Evolutionary conservation across 495 filamentous ascomycete species (phyloP), one percentile per base, ranked within the genome.

Genomic region (Gamarada debralockiae): DNA sequence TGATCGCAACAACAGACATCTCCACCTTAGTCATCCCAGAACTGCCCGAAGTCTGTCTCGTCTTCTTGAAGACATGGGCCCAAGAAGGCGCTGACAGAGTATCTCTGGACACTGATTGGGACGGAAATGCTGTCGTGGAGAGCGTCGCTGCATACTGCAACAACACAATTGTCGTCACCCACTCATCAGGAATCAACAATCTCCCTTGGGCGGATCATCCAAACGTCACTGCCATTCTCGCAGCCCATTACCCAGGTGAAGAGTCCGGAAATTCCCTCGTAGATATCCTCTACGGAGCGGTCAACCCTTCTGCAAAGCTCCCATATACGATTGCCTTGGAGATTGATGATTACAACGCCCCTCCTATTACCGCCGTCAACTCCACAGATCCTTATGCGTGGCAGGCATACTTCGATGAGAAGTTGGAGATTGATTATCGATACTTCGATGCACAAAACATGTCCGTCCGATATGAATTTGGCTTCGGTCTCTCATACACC

Each of bases 111-210:
- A 65, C 73, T 3, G 77, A 76, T 69, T 73, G 73, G 56, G 96
- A 97, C 70, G 73, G 96, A 40, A 96, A 90, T 2, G 72, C 95
- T 0, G 74, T 97, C 29, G 83, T 97, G 66, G 76, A 83, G 61
- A 86, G 82, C 44, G 87, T 95, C 18, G 79, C 89, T 3, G 73
- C 79, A 21, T 61, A 77, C 56, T 93, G 86, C 73, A 83, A 87
- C 71, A 95, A 95, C 76, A 96, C 92, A 17, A 82, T 97, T 44
- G 87, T 97, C n/a, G 78, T 97, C 51, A 86, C 97, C 56, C 92
- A 97, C 68, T 85, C 87, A 6, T 78, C 84, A 10, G 89, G 89
- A 5, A 87, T 96, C 14, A 70, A 95, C 0, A 63, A 95, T 20
- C 77, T 82, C 24, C 76, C 87, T 24, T 96, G 83, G 74, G 83